A percentile compares a stretch with the other conserved stretches of the same genome.
Evolutionary conservation across 768 basidiomycete genomes (phyloP).

Genomic region (Zangia roseola): DNA sequence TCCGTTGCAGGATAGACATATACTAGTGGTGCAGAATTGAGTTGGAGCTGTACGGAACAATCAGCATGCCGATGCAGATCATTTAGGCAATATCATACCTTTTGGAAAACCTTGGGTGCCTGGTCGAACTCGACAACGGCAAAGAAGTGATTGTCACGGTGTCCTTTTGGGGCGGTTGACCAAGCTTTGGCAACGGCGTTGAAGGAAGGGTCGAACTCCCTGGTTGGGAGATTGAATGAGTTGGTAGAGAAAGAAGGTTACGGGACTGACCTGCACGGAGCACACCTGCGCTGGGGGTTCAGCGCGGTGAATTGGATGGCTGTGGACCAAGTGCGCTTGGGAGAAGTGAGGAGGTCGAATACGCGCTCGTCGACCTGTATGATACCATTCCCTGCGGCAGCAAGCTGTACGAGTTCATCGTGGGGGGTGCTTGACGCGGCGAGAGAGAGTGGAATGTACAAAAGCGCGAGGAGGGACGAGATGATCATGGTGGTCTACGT

Average conservation of each 20-base stretch:
- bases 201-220: conserved; percentile 85
- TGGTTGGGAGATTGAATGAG: conserved; percentile 30
- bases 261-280: conserved; percentile 82
- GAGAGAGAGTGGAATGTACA: conserved; percentile 30
- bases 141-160: conserved; percentile 89
- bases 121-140: conserved; percentile 87
- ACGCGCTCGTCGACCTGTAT: conserved; percentile 74
- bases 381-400: conserved; percentile 71
- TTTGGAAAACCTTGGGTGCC: conserved; percentile 73
- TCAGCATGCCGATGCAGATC: conserved; percentile 9
- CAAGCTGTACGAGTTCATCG: conserved; percentile 67
- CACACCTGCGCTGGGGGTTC: conserved; percentile 75
- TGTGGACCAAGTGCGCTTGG: conserved; percentile 85
- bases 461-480: conserved; percentile 31
- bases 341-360: conserved; percentile 75
- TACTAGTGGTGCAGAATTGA: conserved; percentile 83
- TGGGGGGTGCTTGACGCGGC: conserved; percentile 34
- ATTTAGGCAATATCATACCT: conserved; percentile 43
- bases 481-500: conserved; percentile 11
- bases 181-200: conserved; percentile 83
- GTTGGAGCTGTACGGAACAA: conserved; percentile 57
- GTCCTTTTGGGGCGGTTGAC: conserved; percentile 53
- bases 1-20: conserved; percentile 69
- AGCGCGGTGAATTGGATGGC: conserved; percentile 88
- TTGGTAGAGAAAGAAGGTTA: not conserved